phyloP scores from a whole-genome alignment of 352 stramenopile genomes.

The Globisporangium sylvaticum region DNA sequence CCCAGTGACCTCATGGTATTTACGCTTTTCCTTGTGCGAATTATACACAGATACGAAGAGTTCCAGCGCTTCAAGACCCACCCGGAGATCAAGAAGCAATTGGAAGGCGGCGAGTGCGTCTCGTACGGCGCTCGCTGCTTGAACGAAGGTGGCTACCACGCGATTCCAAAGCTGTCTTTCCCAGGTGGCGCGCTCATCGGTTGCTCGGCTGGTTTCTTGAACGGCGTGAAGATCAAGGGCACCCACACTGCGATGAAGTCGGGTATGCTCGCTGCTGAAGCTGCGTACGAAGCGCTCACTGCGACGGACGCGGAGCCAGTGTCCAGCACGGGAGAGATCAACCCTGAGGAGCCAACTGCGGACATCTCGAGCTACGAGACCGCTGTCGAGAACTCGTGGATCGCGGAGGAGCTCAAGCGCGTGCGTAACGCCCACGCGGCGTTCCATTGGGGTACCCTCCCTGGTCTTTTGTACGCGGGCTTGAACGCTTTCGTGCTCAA shows the following conservation, averaged over 20 bases:
- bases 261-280: conserved; percentile 96
- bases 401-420: conserved; percentile 95
- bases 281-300: conserved; percentile 89
- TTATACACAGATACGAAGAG: conserved; percentile 88
- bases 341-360: conserved; percentile 48
- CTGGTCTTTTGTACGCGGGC: conserved; percentile 93
- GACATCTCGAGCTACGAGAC: conserved; percentile 86
- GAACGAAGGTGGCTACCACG: conserved; percentile 95
- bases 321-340: conserved; percentile 66
- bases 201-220: conserved; percentile 97
- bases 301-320: conserved; percentile 50
- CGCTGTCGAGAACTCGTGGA: conserved; percentile 93
- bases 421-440: conserved; percentile 96
- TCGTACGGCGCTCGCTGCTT: conserved; percentile 95
- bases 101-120: conserved; percentile 96
- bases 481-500: conserved; percentile 91
- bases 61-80: conserved; percentile 99
- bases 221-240: conserved; percentile 99
- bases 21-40: not conserved
- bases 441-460: conserved; percentile 94
- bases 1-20: not conserved
- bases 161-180: conserved; percentile 98
- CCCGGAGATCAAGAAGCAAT: conserved; percentile 88
- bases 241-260: conserved; percentile 99
- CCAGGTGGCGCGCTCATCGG: conserved; percentile 94